These are phyloP conservation scores for Diutina mesorugosa DNA, from an alignment of 1,139 yeast genomes.

Conservation along the genomic window DNA sequence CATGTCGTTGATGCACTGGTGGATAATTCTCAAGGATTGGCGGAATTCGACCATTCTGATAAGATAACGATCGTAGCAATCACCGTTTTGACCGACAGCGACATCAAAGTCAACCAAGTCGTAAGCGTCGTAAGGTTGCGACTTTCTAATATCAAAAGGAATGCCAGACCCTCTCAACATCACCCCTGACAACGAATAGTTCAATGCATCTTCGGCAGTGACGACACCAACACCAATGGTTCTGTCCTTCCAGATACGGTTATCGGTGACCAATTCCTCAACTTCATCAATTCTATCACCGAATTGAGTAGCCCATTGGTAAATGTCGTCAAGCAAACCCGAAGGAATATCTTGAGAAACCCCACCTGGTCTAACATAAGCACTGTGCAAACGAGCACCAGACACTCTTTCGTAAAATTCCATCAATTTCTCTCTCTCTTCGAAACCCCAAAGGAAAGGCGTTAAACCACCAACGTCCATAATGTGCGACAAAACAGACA, in stretches of 20 bases:
- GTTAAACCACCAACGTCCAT: constrained; percentile 95
- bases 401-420: constrained; percentile 86
- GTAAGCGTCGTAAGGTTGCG: constrained; percentile 87
- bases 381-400: constrained; percentile 84
- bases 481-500: constrained; percentile 81
- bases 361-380: constrained; percentile 88
- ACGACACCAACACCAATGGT: constrained; percentile 71
- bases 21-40: constrained; percentile 79
- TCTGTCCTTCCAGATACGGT: constrained; percentile 89
- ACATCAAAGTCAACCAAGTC: constrained; percentile 77
- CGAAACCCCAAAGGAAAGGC: constrained; percentile 91
- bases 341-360: constrained; percentile 81
- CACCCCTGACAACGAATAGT: constrained; percentile 72
- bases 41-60: constrained; percentile 87
- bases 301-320: constrained; percentile 94
- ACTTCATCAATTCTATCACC: constrained; percentile 89
- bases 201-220: constrained; percentile 78
- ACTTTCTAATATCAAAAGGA: constrained; percentile 77
- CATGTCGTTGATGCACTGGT: constrained; percentile 84
- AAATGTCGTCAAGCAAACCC: constrained; percentile 79
- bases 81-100: constrained; percentile 81
- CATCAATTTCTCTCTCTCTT: constrained; percentile 88
- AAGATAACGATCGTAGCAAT: constrained; percentile 82
- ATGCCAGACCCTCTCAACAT: constrained; percentile 89
- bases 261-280: constrained; percentile 81